phyloP scores from a whole-genome alignment of 2,329 filamentous ascomycete genomes.

The Talaromyces sp. region DNA sequence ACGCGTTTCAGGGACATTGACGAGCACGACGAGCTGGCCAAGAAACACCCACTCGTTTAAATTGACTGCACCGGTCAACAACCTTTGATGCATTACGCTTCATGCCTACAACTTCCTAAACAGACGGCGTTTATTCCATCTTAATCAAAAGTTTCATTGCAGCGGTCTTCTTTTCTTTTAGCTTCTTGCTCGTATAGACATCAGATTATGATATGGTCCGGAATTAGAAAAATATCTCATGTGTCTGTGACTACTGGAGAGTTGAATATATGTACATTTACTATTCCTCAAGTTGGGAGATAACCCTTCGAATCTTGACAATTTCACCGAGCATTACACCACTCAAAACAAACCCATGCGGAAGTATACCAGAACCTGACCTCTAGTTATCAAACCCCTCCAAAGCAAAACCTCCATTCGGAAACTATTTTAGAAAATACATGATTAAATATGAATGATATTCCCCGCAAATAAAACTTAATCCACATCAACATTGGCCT shows the following conservation, averaged over 20 bases:
- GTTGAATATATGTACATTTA: conserved; percentile 1
- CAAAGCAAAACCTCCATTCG: neutral
- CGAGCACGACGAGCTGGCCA: conserved; percentile 73
- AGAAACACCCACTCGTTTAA: conserved; percentile 36
- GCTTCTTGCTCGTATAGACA: conserved; percentile 1
- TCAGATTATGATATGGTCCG: neutral
- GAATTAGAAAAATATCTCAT: neutral
- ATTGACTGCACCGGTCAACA: neutral
- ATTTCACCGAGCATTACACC: neutral
- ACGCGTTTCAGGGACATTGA: conserved; percentile 64
- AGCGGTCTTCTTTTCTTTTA: neutral
- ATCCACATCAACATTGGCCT: conserved; percentile 40
- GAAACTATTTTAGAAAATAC: neutral
- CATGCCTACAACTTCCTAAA: neutral
- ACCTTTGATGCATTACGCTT: neutral
- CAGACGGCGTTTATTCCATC: neutral
- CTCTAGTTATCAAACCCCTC: neutral
- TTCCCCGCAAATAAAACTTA: conserved; percentile 21
- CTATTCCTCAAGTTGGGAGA: neutral
- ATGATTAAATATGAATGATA: neutral
- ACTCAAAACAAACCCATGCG: neutral
- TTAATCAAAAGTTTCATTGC: neutral
- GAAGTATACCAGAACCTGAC: neutral
- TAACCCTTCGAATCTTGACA: neutral
- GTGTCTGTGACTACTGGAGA: neutral